Conservation (phyloP, 169 alveolate species). For the Eimeria acervulina region DNA sequence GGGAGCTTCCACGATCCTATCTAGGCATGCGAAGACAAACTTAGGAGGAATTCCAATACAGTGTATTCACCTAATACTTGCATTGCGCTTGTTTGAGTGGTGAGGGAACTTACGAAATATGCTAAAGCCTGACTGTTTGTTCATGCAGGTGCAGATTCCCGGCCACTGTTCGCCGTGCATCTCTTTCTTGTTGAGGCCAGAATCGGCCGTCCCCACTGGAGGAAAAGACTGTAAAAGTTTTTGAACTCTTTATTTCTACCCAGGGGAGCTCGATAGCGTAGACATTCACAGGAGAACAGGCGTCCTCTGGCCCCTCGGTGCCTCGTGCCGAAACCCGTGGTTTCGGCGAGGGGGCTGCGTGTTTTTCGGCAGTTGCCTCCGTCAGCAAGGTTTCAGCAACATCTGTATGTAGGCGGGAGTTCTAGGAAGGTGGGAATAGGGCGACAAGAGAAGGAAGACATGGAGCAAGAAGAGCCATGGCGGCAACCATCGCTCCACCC, state of each 20-base stretch:
- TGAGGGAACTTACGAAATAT: constrained; percentile 27
- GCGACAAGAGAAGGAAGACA: constrained; percentile 9
- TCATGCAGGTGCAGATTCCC: constrained; percentile 47
- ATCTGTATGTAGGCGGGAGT: background rate
- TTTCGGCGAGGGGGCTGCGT: background rate
- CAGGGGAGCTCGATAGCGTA: background rate
- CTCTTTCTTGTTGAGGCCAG: background rate
- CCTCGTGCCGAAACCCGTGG: background rate
- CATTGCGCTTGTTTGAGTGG: background rate
- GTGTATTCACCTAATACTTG: constrained; percentile 4
- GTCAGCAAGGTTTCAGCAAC: background rate
- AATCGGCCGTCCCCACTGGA: background rate
- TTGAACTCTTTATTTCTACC: background rate
- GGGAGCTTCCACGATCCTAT: background rate
- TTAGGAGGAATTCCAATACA: background rate
- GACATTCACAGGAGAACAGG: background rate
- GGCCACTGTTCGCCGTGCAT: constrained; percentile 33
- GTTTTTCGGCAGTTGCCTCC: background rate
- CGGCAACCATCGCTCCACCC: constrained; percentile 21
- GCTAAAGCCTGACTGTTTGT: constrained; percentile 26
- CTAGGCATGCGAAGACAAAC: constrained; percentile 31
- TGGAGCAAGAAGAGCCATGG: constrained; percentile 63
- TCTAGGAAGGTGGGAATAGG: background rate
- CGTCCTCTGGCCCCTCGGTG: constrained; percentile 34
- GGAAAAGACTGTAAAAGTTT: background rate